phyloP scores from a whole-genome alignment of 2,329 filamentous ascomycete species.

The Beauveria rudraprayagi region DNA sequence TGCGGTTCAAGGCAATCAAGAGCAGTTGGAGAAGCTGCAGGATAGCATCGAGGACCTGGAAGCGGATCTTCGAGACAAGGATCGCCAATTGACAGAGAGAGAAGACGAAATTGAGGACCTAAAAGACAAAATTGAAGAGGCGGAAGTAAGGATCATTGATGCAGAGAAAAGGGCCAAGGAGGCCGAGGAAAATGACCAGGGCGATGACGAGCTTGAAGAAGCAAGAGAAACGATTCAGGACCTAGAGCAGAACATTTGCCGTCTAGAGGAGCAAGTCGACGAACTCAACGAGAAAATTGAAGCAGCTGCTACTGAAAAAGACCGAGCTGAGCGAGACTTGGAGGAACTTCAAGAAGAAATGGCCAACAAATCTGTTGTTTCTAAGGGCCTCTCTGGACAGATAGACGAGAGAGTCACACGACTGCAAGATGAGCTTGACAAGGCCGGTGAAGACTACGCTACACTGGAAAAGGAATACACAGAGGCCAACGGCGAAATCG shows the following conservation, averaged over 20 bases:
- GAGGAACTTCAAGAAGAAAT: slow-evolving; percentile 68
- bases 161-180: slow-evolving; percentile 42
- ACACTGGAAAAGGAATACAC: slow-evolving; percentile 44
- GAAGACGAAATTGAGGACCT: slow-evolving; percentile 67
- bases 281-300: slow-evolving; percentile 47
- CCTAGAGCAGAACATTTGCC: slow-evolving; percentile 46
- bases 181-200: slow-evolving; percentile 49
- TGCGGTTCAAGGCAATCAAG: slow-evolving; percentile 45
- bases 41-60: slow-evolving; percentile 72
- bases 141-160: slow-evolving; percentile 51
- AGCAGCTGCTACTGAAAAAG: slow-evolving; percentile 45
- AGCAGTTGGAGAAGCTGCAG: slow-evolving; percentile 57
- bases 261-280: slow-evolving; percentile 45
- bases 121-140: slow-evolving; percentile 45
- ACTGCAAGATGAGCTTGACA: slow-evolving; percentile 58
- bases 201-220: slow-evolving; percentile 44
- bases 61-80: slow-evolving; percentile 66
- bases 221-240: slow-evolving; percentile 52
- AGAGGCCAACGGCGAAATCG: slow-evolving; percentile 38
- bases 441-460: slow-evolving; percentile 39
- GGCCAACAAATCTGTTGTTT: slow-evolving; percentile 69
- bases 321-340: slow-evolving; percentile 50
- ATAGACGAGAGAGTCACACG: slow-evolving; percentile 62
- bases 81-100: slow-evolving; percentile 61
- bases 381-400: slow-evolving; percentile 66